Percentiles rank a stretch among this genome's conserved stretches.
Evolutionary conservation across 31 red algal genomes (phyloP).

Genomic region (Bonnemaisonia californica): DNA sequence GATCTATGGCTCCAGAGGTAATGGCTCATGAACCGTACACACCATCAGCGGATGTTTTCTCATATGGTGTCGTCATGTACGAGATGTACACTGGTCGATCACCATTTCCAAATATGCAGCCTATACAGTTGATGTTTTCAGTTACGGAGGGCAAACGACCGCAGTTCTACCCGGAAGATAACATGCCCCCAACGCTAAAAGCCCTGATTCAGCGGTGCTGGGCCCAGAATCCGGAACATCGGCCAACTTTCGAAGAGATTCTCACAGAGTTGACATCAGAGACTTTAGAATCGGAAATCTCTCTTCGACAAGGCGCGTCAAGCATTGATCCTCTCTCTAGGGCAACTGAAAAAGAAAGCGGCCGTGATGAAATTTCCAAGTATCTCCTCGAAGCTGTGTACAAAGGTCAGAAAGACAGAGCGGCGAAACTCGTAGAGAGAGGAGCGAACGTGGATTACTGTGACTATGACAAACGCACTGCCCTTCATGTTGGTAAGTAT

Average conservation of each 20-base stretch:
- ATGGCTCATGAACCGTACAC: constrained; percentile 79
- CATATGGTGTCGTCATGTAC: constrained; percentile 94
- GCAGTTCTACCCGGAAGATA: constrained; percentile 55
- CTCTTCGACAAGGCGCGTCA: constrained; percentile 15
- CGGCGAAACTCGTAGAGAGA: constrained; percentile 34
- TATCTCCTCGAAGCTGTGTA: constrained; percentile 64
- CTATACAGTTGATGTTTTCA: constrained; percentile 95
- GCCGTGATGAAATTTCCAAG: constrained; percentile 50
- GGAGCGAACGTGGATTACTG: constrained; percentile 74
- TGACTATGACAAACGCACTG: constrained; percentile 83
- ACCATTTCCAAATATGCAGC: constrained; percentile 82
- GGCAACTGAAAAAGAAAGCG: background rate
- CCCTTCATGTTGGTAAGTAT: constrained; percentile 83
- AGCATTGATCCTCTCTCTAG: background rate
- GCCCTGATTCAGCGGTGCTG: constrained; percentile 73
- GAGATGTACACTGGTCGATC: constrained; percentile 86
- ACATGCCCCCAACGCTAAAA: constrained; percentile 47
- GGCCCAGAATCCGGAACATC: constrained; percentile 45
- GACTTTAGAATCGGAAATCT: constrained; percentile 36
- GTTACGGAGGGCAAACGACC: constrained; percentile 74
- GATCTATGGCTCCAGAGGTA: constrained; percentile 99
- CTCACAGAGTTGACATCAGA: constrained; percentile 39
- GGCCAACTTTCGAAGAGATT: constrained; percentile 76
- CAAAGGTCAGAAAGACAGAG: constrained; percentile 40
- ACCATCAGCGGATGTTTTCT: constrained; percentile 91